A percentile compares a stretch with the other conserved stretches of the same genome.
phyloP scores from a whole-genome alignment of 1,139 yeast species.

The Pichia sp. region DNA sequence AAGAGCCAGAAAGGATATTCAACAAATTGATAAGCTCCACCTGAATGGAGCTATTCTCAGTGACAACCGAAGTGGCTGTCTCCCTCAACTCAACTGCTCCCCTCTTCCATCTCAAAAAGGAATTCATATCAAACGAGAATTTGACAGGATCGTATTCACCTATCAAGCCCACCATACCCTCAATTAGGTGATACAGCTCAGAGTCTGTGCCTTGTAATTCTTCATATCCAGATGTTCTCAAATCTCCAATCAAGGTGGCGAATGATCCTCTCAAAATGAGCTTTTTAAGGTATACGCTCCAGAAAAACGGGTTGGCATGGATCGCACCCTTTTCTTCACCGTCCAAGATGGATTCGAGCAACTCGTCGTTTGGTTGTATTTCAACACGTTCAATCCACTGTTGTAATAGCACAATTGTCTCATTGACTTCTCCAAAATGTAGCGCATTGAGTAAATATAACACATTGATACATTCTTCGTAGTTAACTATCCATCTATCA shows the following conservation, averaged over 20 bases:
- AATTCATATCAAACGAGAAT: constrained; percentile 32
- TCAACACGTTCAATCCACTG: constrained; percentile 67
- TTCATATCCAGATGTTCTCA: constrained; percentile 35
- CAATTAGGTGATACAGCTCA: constrained; percentile 33
- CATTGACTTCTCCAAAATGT: constrained; percentile 39
- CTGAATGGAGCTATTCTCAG: constrained; percentile 27
- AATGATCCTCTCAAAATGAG: constrained; percentile 58
- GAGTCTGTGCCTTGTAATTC: constrained; percentile 30
- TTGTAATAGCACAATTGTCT: constrained; percentile 40
- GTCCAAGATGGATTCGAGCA: constrained; percentile 32
- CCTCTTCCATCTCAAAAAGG: constrained; percentile 45
- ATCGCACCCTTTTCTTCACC: constrained; percentile 23
- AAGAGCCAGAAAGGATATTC: constrained; percentile 46
- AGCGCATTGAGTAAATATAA: constrained; percentile 52
- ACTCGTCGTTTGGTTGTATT: constrained; percentile 45
- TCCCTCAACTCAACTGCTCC: constrained; percentile 46
- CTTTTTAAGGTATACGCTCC: constrained; percentile 54
- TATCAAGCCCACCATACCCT: constrained; percentile 39
- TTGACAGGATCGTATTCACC: constrained; percentile 35
- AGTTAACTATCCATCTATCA: constrained; percentile 29
- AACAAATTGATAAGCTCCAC: constrained; percentile 39
- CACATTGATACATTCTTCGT: constrained; percentile 43
- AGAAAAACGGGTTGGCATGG: constrained; percentile 50
- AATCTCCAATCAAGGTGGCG: constrained; percentile 44
- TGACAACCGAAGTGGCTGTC: constrained; percentile 22